Base-by-base conservation (phyloP, 1,139 yeast genomes). In the Hyphopichia khmerensis region DNA sequence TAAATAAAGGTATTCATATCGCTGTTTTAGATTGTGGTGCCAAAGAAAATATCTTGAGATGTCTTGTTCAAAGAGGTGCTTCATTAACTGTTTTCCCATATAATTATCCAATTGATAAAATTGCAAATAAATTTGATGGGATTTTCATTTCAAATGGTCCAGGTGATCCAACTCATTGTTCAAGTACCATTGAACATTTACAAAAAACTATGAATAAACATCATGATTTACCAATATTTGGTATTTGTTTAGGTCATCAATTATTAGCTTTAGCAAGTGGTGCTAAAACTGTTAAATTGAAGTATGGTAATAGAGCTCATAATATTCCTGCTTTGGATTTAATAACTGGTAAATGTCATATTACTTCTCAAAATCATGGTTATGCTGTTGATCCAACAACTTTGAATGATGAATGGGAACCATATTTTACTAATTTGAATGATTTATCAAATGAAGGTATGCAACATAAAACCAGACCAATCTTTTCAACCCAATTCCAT, bases 11-110 rank as follows among this genome's bases (percentile, higher is more conserved):
- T 42, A 74, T 80, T 56, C 96, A 91, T 62, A 82, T 93, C 51
- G 97, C 98, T 10, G 91, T 93, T 35, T 77, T 93, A 50, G 99
- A 93, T 66, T 93, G 99, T 69, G 99, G 99, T 60, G 98, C 95
- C 53, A 93, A 93, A 76, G 98, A 93, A 67, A 93, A 93, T 67
- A 93, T 93, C 52, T 77, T 93, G 62, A 83, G 99, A 69, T 89
- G 96, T 51, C 77, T 93, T 44, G 98, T 87, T 29, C 79, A 88
- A 53, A 86, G 99, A 68, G 99, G 98, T 48, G 97, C 97, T 31
- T 85, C 95, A 23, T 82, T 91, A 55, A 93, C 98, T 2, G 98
- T 93, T 27, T 87, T 93, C 79, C 99, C 99, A 42, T 91, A 87
- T 67, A 87, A 93, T 69, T 91, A 88, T 65, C 96, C 96, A 51